phyloP scores from a whole-genome alignment of 306 rosid species.

The Quercus wislizeni region DNA sequence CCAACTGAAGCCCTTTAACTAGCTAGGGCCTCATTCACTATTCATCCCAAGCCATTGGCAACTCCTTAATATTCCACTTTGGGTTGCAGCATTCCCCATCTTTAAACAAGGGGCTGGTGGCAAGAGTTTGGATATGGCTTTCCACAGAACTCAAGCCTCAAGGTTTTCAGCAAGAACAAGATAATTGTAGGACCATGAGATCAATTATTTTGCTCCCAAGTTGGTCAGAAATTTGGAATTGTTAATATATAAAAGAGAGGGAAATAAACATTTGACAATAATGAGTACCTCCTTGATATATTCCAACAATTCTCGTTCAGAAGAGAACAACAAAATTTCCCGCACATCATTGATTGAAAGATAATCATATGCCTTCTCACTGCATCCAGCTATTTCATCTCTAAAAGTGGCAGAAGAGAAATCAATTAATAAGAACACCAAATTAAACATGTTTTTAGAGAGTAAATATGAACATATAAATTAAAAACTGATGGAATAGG shows the following conservation, averaged over 20 bases:
- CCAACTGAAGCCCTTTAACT: background rate
- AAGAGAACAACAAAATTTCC: slow-evolving; percentile 65
- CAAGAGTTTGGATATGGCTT: background rate
- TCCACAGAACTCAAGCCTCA: background rate
- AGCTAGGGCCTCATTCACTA: background rate
- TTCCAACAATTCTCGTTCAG: slow-evolving; percentile 64
- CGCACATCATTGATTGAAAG: slow-evolving; percentile 78
- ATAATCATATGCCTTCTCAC: slow-evolving; percentile 92
- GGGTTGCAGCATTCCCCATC: background rate
- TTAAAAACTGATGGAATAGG: background rate
- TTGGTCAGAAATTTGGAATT: background rate
- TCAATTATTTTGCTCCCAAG: background rate
- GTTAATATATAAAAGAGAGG: too few species aligned
- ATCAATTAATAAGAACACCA: slow-evolving; percentile 18
- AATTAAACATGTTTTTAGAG: background rate
- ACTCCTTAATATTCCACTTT: background rate
- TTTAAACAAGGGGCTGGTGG: background rate
- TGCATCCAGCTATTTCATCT: slow-evolving; percentile 97
- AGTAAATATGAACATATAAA: background rate
- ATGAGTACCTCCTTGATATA: slow-evolving; percentile 66
- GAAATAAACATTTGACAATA: background rate
- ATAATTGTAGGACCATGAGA: background rate
- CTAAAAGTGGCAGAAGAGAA: slow-evolving; percentile 40
- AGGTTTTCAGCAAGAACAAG: background rate
- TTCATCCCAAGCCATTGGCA: background rate